These are phyloP conservation scores for Diaporthe helianthi DNA, from an alignment of 2,329 filamentous ascomycete species.

Conservation along the genomic window DNA sequence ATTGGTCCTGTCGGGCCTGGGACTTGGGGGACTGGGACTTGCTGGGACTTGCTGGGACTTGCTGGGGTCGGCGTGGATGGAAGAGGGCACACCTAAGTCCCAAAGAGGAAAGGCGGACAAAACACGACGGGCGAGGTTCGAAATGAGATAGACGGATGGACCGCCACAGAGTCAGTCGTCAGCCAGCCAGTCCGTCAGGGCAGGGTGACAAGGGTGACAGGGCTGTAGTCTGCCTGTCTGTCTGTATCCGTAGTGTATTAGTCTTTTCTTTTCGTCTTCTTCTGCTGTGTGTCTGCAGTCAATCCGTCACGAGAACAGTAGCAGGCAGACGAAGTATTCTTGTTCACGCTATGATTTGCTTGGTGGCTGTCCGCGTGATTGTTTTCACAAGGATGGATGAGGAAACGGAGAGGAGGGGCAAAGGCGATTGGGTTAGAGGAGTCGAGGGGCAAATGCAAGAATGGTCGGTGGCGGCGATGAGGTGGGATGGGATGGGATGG, in stretches of 20 bases:
- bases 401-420: neutral
- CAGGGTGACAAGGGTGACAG: neutral
- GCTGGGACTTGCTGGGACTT: constrained; percentile 12
- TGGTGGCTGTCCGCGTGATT: constrained; percentile 13
- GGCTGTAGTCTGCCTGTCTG: too few species aligned
- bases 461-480: neutral
- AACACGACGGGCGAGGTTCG: constrained; percentile 16
- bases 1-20: constrained; percentile 26
- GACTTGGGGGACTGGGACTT: neutral
- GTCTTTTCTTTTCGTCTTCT: too few species aligned
- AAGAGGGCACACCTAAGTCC: constrained; percentile 15
- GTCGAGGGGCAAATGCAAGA: neutral
- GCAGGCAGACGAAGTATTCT: neutral
- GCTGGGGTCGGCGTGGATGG: constrained; percentile 24
- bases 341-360: neutral
- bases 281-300: neutral
- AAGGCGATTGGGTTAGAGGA: neutral
- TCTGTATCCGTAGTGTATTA: too few species aligned
- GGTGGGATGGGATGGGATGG: constrained; percentile 6
- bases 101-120: constrained; percentile 25
- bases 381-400: neutral
- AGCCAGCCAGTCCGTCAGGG: neutral
- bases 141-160: constrained; percentile 13
- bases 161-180: neutral
- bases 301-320: neutral